Evolutionary conservation across 2,329 filamentous ascomycete genomes (phyloP), one percentile per base, ranked within the genome.

Genomic region (Metarhizium guizhouense): DNA sequence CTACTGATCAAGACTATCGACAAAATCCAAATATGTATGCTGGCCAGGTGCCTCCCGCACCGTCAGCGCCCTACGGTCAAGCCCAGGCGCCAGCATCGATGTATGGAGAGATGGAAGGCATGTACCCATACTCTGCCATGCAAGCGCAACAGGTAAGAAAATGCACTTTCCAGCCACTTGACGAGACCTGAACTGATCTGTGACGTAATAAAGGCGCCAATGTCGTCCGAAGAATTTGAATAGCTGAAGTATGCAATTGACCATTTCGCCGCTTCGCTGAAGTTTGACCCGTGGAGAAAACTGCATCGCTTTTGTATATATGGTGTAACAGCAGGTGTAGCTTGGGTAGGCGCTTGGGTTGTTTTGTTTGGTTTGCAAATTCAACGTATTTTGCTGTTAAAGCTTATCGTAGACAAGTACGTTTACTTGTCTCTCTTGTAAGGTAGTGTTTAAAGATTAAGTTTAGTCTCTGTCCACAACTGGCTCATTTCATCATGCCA

Each of bases 51-150:
- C 89, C 90, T 62, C 76, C 85, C 14, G 87, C 88, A 51, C 83
- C 87, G 13, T 79, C 83, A 50, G 81, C 82, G 53, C 80, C 82
- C 13, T 95, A 95, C 68, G 88, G 86, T 14, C 90, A 94, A 65
- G 82, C 87, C 49, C 86, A 88, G 63, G 83, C 86, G 57, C 77
- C 84, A 60, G 63, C 67, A 3, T 62, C 64, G 25, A 95, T 96
- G 80, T 96, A 91, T 67, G 80, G 85, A 55, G 85, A 87, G 56
- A 86, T 92, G 71, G 85, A 90, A 59, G 84, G 83, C 60, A 96
- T 96, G 79, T 97, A 97, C 62, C 81, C 81, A 43, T 95, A 95
- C 69, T 81, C 86, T 14, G 76, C 84, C 59, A 89, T 96, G 81
- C 85, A 87, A 63, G 82, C 88, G 60, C 90, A 95, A 71, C 89